A percentile compares a stretch with the other conserved stretches of the same genome.
Conservation (phyloP, 176 grass and related monocot species). For the Miscanthus lutarioriparius region DNA sequence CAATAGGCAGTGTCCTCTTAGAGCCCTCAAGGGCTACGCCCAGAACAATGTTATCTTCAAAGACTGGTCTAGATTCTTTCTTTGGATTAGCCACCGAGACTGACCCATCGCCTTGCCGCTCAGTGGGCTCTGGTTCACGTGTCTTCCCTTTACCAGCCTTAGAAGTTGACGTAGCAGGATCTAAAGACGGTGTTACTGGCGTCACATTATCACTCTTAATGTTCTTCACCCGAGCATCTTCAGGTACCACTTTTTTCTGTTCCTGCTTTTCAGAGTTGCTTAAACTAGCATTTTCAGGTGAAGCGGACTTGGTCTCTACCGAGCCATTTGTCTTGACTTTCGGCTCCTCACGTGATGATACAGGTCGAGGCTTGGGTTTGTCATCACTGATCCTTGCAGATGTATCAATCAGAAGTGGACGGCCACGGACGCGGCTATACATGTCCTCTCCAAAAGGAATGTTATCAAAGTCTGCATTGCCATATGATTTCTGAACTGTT, state of each 20-base stretch:
- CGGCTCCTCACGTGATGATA: slow-evolving; percentile 59
- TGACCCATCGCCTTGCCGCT: slow-evolving; percentile 46
- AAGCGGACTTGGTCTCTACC: slow-evolving; percentile 39
- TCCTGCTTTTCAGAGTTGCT: slow-evolving; percentile 73
- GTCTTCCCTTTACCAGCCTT: slow-evolving; percentile 43
- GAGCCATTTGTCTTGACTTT: slow-evolving; percentile 50
- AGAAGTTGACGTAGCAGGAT: slow-evolving; percentile 33
- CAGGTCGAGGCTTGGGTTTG: slow-evolving; percentile 49
- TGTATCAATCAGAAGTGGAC: slow-evolving; percentile 82
- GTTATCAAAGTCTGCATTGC: slow-evolving; percentile 82
- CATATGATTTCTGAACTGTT: slow-evolving; percentile 97
- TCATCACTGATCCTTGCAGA: slow-evolving; percentile 68
- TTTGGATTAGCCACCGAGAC: slow-evolving; percentile 43
- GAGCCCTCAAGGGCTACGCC: slow-evolving; percentile 97
- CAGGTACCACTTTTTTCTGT: slow-evolving; percentile 49
- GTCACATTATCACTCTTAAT: slow-evolving; percentile 40
- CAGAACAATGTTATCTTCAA: slow-evolving; percentile 93
- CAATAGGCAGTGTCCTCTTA: slow-evolving; percentile 86
- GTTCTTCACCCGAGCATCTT: slow-evolving; percentile 47
- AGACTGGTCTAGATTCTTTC: slow-evolving; percentile 68
- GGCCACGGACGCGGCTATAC: slow-evolving; percentile 50
- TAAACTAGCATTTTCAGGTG: slow-evolving; percentile 40
- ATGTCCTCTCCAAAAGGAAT: slow-evolving; percentile 87
- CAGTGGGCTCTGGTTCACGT: slow-evolving; percentile 35
- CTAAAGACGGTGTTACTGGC: slow-evolving; percentile 27